These are phyloP conservation scores for Cercospora berteroae DNA, from an alignment of 2,329 filamentous ascomycete species.

Conservation along the genomic window DNA sequence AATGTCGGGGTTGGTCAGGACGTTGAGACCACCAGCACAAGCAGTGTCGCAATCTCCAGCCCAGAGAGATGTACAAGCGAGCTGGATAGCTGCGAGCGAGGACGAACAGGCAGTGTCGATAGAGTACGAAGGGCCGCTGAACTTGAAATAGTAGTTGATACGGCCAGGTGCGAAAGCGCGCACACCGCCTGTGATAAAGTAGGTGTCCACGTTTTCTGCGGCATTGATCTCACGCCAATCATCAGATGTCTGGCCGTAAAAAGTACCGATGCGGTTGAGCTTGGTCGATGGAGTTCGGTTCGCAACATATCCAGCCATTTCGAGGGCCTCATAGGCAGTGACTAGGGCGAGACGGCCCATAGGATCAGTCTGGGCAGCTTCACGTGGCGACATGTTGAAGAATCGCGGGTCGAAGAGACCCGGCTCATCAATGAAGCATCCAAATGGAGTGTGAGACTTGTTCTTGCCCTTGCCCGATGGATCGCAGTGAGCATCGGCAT, in stretches of 20 bases:
- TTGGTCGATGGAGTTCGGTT: constrained; percentile 68
- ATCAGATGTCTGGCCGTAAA: constrained; percentile 72
- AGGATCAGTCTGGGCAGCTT: constrained; percentile 76
- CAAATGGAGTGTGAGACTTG: constrained; percentile 72
- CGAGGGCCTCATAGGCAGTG: constrained; percentile 77
- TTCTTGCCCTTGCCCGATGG: constrained; percentile 70
- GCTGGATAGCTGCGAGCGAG: constrained; percentile 67
- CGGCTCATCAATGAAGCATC: constrained; percentile 73
- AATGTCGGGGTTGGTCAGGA: constrained; percentile 78
- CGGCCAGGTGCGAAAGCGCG: constrained; percentile 62
- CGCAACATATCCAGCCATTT: constrained; percentile 75
- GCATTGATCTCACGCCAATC: constrained; percentile 76
- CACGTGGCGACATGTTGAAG: constrained; percentile 82
- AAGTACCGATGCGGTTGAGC: constrained; percentile 65
- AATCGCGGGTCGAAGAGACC: constrained; percentile 78
- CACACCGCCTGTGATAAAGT: constrained; percentile 64
- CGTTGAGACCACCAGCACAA: constrained; percentile 73
- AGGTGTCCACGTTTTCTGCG: constrained; percentile 67
- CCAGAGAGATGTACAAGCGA: constrained; percentile 71
- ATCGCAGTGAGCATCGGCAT: constrained; percentile 68
- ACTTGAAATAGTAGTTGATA: constrained; percentile 76
- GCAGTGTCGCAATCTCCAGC: constrained; percentile 77
- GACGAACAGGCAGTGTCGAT: constrained; percentile 79
- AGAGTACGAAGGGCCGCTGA: constrained; percentile 68
- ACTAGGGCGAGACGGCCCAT: constrained; percentile 75